These are phyloP conservation scores for Rossbeevera mucosa DNA, from an alignment of 768 basidiomycete genomes.

Conservation along the genomic window DNA sequence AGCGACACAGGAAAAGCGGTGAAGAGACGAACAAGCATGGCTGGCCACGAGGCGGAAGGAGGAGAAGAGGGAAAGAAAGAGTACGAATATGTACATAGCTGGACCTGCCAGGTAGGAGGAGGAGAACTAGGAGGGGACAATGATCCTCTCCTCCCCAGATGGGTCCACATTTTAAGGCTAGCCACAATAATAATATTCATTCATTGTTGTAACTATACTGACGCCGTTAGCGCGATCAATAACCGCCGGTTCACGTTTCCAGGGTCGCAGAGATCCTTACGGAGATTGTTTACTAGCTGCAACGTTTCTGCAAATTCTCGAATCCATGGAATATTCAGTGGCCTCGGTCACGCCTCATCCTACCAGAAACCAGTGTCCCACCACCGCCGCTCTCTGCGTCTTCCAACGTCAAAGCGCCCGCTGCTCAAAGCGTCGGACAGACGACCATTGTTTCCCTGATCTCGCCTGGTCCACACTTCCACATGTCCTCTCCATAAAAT, in stretches of 20 bases:
- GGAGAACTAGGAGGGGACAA: background rate
- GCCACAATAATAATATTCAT: background rate
- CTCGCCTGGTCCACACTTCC: slow-evolving; percentile 19
- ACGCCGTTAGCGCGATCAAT: background rate
- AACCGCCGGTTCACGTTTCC: background rate
- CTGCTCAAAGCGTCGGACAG: slow-evolving; percentile 5
- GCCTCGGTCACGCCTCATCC: slow-evolving; percentile 8
- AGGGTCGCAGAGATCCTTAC: slow-evolving; percentile 1
- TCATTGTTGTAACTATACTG: too few species aligned
- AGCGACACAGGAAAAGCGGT: too few species aligned
- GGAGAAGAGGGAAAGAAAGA: slow-evolving; percentile 1
- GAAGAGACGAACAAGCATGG: slow-evolving; percentile 18
- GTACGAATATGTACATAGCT: slow-evolving; percentile 1
- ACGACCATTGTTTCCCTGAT: slow-evolving; percentile 15
- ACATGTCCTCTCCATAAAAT: slow-evolving; percentile 20
- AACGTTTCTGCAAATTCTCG: slow-evolving; percentile 13
- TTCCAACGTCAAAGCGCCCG: slow-evolving; percentile 12
- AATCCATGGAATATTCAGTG: background rate
- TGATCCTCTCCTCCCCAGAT: background rate
- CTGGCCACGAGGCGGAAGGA: slow-evolving; percentile 7
- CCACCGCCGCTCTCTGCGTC: background rate
- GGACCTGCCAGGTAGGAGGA: slow-evolving; percentile 18
- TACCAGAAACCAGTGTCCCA: slow-evolving; percentile 14
- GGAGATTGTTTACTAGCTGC: slow-evolving; percentile 17
- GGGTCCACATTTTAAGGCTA: background rate